These are phyloP conservation scores for Gnomoniopsis sp. DNA, from an alignment of 2,329 filamentous ascomycete genomes.

Conservation along the genomic window DNA sequence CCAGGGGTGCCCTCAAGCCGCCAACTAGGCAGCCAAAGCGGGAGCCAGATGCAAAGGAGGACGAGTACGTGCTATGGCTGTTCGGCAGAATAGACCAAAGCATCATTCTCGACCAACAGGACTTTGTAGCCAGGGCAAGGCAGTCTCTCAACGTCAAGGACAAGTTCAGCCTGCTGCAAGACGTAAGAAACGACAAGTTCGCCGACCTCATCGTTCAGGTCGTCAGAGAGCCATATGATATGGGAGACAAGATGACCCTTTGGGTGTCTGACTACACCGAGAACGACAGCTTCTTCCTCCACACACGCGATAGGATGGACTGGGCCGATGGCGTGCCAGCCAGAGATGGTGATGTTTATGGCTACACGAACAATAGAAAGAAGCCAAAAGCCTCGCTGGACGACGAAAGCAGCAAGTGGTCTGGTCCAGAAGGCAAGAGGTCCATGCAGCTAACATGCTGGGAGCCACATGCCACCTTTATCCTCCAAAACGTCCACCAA, in stretches of 20 bases:
- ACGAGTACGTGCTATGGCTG: slow-evolving; percentile 45
- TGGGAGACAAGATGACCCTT: slow-evolving; percentile 50
- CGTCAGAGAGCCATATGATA: slow-evolving; percentile 46
- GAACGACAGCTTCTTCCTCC: slow-evolving; percentile 62
- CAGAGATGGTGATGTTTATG: slow-evolving; percentile 50
- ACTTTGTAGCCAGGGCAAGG: slow-evolving; percentile 38
- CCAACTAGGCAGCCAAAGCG: slow-evolving; percentile 8
- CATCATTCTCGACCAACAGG: slow-evolving; percentile 36
- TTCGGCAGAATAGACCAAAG: slow-evolving; percentile 43
- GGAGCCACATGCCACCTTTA: slow-evolving; percentile 60
- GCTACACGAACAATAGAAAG: slow-evolving; percentile 42
- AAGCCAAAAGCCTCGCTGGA: slow-evolving; percentile 22
- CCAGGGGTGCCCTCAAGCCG: slow-evolving; percentile 26
- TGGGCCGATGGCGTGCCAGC: slow-evolving; percentile 26
- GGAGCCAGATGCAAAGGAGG: slow-evolving; percentile 28
- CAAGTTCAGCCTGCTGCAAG: slow-evolving; percentile 64
- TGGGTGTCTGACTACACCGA: slow-evolving; percentile 83
- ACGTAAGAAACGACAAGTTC: slow-evolving; percentile 55
- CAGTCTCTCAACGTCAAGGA: slow-evolving; percentile 42
- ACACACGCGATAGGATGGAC: slow-evolving; percentile 28
- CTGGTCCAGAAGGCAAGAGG: slow-evolving; percentile 69
- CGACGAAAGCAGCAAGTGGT: slow-evolving; percentile 46
- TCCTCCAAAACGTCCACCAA: slow-evolving; percentile 52
- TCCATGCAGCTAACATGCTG: slow-evolving; percentile 71
- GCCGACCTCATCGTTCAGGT: slow-evolving; percentile 72